Evolutionary conservation across 106 monocot species (phyloP), one percentile per base, ranked within the genome.

Genomic region (Dioscorea dumetorum): DNA sequence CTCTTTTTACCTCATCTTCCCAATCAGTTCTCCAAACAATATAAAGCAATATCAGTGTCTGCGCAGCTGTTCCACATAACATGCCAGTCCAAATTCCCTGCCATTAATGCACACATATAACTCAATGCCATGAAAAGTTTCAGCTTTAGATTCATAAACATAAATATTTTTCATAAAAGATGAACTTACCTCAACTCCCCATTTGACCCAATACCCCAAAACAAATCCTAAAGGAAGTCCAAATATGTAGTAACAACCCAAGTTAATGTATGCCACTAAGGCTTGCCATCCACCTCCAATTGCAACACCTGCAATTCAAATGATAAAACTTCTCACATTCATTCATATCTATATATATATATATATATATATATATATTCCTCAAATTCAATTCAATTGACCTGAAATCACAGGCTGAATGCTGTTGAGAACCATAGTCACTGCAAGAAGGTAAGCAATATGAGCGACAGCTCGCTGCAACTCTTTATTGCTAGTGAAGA

Each of bases 21-120:
- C 90, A 90, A 35, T 90, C 73, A 14, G 86, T 90, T 69, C 61
- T 86, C 81, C 83, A 86, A 21, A 90, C 57, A 9, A 86, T 51
- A 5, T 60, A 69, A 23, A 81, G 52, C 2, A 91, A 77, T 49
- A 83, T 73, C 12, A 79, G 8, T 33, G 91, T 95, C 72, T 95
- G 94, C 11, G 78, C 59, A 17, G 73, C 63, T 16, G 91, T 95
- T 74, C 91, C 94, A 20, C 80, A 81, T 3, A 95, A 80, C 94
- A 95, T 91, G 12, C 94, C 94, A 16, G 74, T 71, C 94, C 94
- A 95, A 41, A 95, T 95, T n/a, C 94, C 94, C 94, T 94, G 50
- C 16, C 0, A 52, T 10, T 19, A 12, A n/a, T n/a, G n/a, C n/a
- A n/a, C n/a, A n/a, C n/a, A n/a, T n/a, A n/a, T n/a, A n/a, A n/a